These are phyloP conservation scores for Pseudogymnoascus sp. DNA, from an alignment of 2,329 filamentous ascomycete genomes.

Conservation along the genomic window DNA sequence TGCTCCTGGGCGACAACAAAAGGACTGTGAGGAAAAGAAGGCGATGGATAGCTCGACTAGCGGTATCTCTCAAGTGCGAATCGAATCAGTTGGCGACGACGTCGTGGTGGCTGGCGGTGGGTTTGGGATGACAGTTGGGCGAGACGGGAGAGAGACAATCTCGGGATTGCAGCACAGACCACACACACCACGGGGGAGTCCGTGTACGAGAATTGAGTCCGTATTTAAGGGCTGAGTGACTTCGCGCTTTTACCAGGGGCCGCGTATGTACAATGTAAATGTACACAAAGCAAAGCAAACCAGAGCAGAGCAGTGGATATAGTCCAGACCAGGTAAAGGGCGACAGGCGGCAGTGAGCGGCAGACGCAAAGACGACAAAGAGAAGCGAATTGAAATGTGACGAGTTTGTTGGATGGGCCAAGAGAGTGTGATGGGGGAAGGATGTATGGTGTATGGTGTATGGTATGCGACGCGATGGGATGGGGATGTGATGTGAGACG, in stretches of 20 bases:
- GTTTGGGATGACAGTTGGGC: constrained; percentile 1
- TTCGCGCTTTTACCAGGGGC: not conserved
- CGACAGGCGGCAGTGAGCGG: not conserved
- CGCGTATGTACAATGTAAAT: not conserved
- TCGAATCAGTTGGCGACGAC: not conserved
- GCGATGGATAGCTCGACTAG: constrained; percentile 3
- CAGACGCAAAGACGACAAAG: not conserved
- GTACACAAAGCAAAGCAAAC: not conserved
- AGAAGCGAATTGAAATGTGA: constrained; percentile 5
- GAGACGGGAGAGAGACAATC: constrained; percentile 6
- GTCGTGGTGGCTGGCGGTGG: constrained; percentile 5
- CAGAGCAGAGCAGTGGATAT: not conserved
- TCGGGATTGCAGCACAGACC: constrained; percentile 7
- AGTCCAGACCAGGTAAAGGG: not conserved
- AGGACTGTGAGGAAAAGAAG: not conserved
- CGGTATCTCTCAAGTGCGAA: not conserved
- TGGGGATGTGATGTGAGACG: constrained; percentile 1
- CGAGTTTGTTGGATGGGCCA: not conserved
- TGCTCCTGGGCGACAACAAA: not conserved
- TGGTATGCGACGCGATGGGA: not conserved
- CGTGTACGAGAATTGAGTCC: constrained; percentile 1
- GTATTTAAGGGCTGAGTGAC: not conserved
- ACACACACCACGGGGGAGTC: constrained; percentile 4
- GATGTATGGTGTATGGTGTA: not conserved
- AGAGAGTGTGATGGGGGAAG: not conserved